Evolutionary conservation across 1,139 yeast species (phyloP).

Genomic region (Yamadazyma blattariae): DNA sequence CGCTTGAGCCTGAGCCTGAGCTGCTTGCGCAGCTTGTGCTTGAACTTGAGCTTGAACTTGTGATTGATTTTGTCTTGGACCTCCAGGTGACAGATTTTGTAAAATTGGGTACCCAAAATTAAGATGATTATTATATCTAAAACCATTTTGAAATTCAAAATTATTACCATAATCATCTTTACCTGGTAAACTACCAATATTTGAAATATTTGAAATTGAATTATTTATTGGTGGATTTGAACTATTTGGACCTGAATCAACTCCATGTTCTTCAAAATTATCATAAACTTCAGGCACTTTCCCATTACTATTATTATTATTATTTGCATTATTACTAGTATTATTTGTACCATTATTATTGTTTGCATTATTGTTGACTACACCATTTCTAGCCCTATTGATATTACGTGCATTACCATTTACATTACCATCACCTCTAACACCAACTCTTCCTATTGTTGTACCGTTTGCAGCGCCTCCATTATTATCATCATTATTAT

Average conservation of each 20-base stretch:
- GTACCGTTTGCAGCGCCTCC: too few species aligned
- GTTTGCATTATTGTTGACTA: background rate
- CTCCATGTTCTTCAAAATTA: too few species aligned
- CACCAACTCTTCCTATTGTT: too few species aligned
- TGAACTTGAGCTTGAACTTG: constrained; percentile 13
- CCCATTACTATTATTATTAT: background rate
- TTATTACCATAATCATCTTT: constrained; percentile 3
- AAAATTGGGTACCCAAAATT: constrained; percentile 15
- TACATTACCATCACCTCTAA: background rate
- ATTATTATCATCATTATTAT: background rate
- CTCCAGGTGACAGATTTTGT: constrained; percentile 11
- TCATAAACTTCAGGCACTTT: too few species aligned
- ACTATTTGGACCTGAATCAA: background rate
- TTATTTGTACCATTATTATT: too few species aligned
- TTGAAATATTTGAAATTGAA: background rate
- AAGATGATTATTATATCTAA: constrained; percentile 8
- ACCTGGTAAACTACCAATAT: background rate
- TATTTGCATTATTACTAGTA: background rate
- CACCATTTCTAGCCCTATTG: background rate
- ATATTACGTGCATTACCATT: background rate
- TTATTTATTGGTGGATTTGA: background rate
- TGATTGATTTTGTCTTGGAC: constrained; percentile 10
- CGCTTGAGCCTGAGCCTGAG: constrained; percentile 16
- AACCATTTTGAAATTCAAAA: constrained; percentile 4
- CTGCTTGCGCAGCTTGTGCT: constrained; percentile 12